phyloP scores from a whole-genome alignment of 2,329 filamentous ascomycete genomes.

The Xenoacremonium recifei region DNA sequence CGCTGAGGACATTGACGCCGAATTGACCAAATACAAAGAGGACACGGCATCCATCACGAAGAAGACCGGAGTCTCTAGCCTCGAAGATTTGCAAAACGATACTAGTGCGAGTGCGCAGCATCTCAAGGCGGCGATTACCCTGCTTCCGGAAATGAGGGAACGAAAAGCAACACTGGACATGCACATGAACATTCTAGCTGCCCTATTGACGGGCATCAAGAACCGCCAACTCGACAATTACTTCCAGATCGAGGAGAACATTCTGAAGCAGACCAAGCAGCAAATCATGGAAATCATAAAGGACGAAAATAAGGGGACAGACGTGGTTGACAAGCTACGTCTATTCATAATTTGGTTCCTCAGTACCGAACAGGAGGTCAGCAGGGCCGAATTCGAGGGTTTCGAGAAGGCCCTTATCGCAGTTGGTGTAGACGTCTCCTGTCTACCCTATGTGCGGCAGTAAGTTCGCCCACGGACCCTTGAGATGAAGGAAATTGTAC shows the following conservation, averaged over 20 bases:
- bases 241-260: constrained; percentile 91
- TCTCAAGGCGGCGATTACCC: constrained; percentile 90
- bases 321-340: constrained; percentile 85
- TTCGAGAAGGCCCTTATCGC: constrained; percentile 82
- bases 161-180: constrained; percentile 92
- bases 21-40: constrained; percentile 92
- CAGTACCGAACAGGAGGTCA: constrained; percentile 87
- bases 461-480: constrained; percentile 50
- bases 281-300: constrained; percentile 87
- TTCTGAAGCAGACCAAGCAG: constrained; percentile 85
- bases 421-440: constrained; percentile 72
- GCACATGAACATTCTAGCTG: constrained; percentile 98
- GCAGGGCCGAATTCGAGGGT: constrained; percentile 75
- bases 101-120: constrained; percentile 88
- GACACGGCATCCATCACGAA: constrained; percentile 92
- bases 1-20: constrained; percentile 91
- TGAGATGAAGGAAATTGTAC: too few species aligned
- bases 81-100: constrained; percentile 91
- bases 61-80: constrained; percentile 87
- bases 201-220: constrained; percentile 76
- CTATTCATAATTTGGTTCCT: constrained; percentile 97
- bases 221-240: constrained; percentile 93
- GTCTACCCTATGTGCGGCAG: constrained; percentile 84
- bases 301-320: constrained; percentile 75
- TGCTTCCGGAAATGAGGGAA: constrained; percentile 87